Base-by-base conservation (phyloP, 2,329 filamentous ascomycete genomes). In the Niveomyces coronatus region DNA sequence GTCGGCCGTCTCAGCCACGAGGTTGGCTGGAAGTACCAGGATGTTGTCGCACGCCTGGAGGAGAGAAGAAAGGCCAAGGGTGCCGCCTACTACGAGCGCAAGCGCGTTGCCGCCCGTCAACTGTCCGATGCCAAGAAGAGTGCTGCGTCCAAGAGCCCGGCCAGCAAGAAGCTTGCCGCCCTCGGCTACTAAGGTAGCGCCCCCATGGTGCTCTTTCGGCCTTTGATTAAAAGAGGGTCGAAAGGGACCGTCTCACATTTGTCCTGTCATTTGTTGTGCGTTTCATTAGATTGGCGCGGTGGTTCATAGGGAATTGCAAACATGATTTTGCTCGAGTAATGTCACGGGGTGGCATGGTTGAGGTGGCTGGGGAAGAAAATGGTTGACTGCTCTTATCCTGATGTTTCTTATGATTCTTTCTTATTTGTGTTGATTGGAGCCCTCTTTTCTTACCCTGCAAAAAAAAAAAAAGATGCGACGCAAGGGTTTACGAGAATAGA, bases 11-110 rank as follows among this genome's bases (percentile, higher is more conserved):
- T 98, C 63, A 91, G 85, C 70, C 88, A 95, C 71, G 91, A 98
- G 76, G 91, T 96, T 62, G 91, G 91, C 74, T 98, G 91, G 91
- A 98, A 98, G 76, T 96, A 98, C 83, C 85, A 95, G 79, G 89
- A 95, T 65, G 88, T 98, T 63, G 91, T 98, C 72, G 83, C 82
- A 61, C 87, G 91, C 71, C 80, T 98, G 62, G 91, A 98, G 79
- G 91, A 98, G 80, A 81, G 89, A 71, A 85, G 91, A 77, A 98
- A 98, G 79, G 89, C 93, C 69, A 98, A 96, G 86, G 83, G 87
- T 62, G 79, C 84, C 56, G 91, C 91, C 66, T 98, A 95, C 84
- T 96, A 96, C 80, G 88, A 94, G 79, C 87, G 88, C 79, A 98
- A 96, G 91, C 94, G 93, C 86, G 79, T 86, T 55, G 84, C 84